Conservation (phyloP, 83 land plant species). For the Thuja plicata region DNA sequence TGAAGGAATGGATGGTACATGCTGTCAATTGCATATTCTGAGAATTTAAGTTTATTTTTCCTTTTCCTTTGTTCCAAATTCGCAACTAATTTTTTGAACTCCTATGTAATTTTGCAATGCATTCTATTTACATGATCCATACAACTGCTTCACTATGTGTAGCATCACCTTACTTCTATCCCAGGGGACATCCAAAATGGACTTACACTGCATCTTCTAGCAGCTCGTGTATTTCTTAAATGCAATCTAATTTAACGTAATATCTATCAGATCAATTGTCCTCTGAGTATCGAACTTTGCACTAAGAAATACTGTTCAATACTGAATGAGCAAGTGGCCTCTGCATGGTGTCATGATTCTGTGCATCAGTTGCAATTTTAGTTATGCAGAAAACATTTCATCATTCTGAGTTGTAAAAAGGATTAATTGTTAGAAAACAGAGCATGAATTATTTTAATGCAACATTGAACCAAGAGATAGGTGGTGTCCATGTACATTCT, state of each 20-base stretch:
- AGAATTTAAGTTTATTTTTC: neutral
- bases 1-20: neutral
- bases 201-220: neutral
- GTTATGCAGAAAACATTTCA: neutral
- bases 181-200: neutral
- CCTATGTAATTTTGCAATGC: neutral
- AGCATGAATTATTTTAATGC: neutral
- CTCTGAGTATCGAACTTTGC: neutral
- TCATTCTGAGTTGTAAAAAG: neutral
- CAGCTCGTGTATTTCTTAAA: neutral
- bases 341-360: neutral
- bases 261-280: neutral
- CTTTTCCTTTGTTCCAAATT: neutral
- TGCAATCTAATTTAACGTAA: neutral
- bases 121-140: neutral
- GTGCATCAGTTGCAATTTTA: neutral
- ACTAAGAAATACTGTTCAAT: neutral
- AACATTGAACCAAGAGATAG: neutral
- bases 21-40: neutral
- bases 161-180: neutral
- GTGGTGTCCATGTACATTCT: neutral
- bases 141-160: neutral
- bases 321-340: neutral
- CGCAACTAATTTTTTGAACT: neutral
- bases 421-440: neutral